Evolutionary conservation across 179 eudicot genomes (phyloP).

Genomic region (Pouteria campechiana): DNA sequence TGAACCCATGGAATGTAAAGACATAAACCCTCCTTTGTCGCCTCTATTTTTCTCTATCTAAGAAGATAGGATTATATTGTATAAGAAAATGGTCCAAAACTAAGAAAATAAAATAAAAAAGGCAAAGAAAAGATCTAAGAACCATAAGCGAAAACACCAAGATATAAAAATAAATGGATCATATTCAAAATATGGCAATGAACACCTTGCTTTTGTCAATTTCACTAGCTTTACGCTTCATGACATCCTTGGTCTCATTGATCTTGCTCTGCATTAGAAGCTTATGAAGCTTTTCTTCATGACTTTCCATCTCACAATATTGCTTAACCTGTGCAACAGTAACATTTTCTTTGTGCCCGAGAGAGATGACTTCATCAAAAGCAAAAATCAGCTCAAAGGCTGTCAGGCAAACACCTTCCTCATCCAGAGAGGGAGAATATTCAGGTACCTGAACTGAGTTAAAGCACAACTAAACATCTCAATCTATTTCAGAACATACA

Average conservation of each 20-base stretch:
- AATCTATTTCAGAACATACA: too few relatives aligned
- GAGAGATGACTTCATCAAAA: constrained; percentile 85
- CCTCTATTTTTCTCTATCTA: constrained; percentile 74
- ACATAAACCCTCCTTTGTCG: constrained; percentile 59
- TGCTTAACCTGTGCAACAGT: constrained; percentile 93
- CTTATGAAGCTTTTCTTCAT: constrained; percentile 93
- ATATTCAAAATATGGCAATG: too few relatives aligned
- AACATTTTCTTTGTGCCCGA: constrained; percentile 82
- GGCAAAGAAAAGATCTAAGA: not conserved
- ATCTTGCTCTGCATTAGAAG: constrained; percentile 86
- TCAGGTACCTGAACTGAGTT: constrained; percentile 70
- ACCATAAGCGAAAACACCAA: too few relatives aligned
- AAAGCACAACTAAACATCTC: too few relatives aligned
- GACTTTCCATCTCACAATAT: constrained; percentile 99
- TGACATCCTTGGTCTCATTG: constrained; percentile 86
- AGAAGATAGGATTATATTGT: too few relatives aligned
- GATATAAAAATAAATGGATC: too few relatives aligned
- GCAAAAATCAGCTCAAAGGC: constrained; percentile 92
- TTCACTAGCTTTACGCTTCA: constrained; percentile 95
- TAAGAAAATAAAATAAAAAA: not conserved
- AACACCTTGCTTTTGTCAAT: constrained; percentile 94
- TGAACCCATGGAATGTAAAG: constrained; percentile 65
- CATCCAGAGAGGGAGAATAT: constrained; percentile 71
- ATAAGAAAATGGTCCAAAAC: too few relatives aligned
- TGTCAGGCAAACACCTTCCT: constrained; percentile 76